These are phyloP conservation scores for Alternaria postmessia DNA, from an alignment of 2,329 filamentous ascomycete genomes.

Conservation along the genomic window DNA sequence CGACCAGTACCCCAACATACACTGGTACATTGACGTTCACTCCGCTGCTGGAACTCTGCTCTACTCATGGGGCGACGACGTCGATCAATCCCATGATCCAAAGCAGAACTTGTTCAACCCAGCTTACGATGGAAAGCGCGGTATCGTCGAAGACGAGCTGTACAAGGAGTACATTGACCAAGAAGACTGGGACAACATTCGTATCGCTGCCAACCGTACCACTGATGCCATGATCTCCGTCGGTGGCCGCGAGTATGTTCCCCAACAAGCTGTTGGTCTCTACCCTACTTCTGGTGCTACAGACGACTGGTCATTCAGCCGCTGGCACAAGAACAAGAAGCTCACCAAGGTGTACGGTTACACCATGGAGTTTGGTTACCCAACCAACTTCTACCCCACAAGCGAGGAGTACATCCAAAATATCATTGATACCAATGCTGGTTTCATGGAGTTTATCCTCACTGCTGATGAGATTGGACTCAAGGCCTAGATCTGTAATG, in stretches of 20 bases:
- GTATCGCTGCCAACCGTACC: constrained; percentile 42
- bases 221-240: constrained; percentile 47
- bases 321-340: constrained; percentile 47
- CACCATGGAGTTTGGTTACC: constrained; percentile 53
- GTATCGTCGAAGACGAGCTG: constrained; percentile 61
- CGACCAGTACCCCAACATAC: constrained; percentile 58
- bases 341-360: constrained; percentile 53
- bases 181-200: constrained; percentile 46
- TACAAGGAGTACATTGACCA: constrained; percentile 52
- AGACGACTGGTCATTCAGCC: constrained; percentile 51
- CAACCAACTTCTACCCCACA: constrained; percentile 54
- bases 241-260: constrained; percentile 44
- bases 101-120: constrained; percentile 62
- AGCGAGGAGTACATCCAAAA: constrained; percentile 51
- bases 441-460: constrained; percentile 54
- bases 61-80: constrained; percentile 67
- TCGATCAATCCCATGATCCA: constrained; percentile 57
- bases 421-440: constrained; percentile 54
- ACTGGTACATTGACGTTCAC: constrained; percentile 68
- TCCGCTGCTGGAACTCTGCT: constrained; percentile 63
- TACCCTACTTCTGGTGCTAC: constrained; percentile 50
- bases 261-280: constrained; percentile 48
- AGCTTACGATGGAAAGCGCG: constrained; percentile 61
- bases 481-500: constrained; percentile 20
- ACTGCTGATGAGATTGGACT: constrained; percentile 46